Percentiles rank a stretch among this genome's conserved stretches.
These are phyloP conservation scores for Filosporella fistucella DNA, from an alignment of 495 filamentous ascomycete species.

Conservation along the genomic window DNA sequence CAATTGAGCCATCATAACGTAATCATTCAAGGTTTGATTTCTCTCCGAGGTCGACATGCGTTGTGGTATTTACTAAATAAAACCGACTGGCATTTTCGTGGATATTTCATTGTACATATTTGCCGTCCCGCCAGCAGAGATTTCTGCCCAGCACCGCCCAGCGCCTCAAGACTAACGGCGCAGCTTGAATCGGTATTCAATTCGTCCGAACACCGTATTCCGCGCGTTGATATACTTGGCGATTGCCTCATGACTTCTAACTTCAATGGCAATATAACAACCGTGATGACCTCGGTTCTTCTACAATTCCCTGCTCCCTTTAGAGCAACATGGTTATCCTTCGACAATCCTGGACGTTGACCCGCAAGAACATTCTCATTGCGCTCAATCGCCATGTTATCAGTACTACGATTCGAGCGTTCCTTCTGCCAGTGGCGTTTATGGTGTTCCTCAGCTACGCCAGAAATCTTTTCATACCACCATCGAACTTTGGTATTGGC, in stretches of 20 bases:
- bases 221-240: background rate
- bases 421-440: constrained; percentile 68
- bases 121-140: no score
- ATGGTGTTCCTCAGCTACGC: constrained; percentile 64
- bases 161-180: no score
- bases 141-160: no score
- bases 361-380: constrained; percentile 69
- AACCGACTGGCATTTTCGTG: no score
- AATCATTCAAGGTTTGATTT: no score
- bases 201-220: no score
- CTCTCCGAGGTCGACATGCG: no score
- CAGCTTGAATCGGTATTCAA: no score
- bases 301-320: background rate
- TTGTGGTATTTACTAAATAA: no score
- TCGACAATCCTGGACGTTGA: constrained; percentile 68
- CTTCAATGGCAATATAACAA: background rate
- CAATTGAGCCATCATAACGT: no score
- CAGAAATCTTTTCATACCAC: constrained; percentile 62
- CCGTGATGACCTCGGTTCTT: no score
- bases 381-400: constrained; percentile 57
- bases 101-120: no score
- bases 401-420: constrained; percentile 61
- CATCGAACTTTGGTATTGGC: constrained; percentile 65
- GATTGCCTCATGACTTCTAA: background rate
- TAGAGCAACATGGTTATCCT: constrained; percentile 49